Base-by-base conservation (phyloP, 2,329 filamentous ascomycete genomes). In the Lachnellula cervina region DNA sequence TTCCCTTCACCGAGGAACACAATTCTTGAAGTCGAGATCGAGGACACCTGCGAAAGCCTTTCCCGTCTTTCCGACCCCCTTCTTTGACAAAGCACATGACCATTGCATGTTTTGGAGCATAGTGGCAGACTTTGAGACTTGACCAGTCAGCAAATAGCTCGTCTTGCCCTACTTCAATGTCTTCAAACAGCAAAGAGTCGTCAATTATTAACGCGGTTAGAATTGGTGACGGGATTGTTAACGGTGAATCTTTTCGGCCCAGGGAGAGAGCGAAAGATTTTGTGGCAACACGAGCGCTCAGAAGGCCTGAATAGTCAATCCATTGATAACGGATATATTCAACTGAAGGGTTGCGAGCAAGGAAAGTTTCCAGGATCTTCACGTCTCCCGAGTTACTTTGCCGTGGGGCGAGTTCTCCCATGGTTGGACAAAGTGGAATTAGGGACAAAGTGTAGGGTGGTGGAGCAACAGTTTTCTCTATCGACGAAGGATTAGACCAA, bases 281-380 rank as follows among this genome's bases (percentile, higher is more conserved):
- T 0, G 89, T 88, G 1, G 92, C 71, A 58, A 89, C 80, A 4
- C 88, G 81, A 60, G 81, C 79, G 16, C 86, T 79, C 0, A 85
- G 68, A 6, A 80, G 86, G 1, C 82, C 82, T 14, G 87, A 88
- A 69, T 87, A 86, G 70, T 94, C 89, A 19, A 87, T 75, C 84
- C 88, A 93, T 69, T 87, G 85, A 16, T 92, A 74, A 57, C 88
- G 84, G 19, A 94, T 71, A 64, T 85, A 91, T 58, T 84, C 80
- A 5, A 85, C 72, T 0, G 73, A 68, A 0, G 77, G 70, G 49
- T 84, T 77, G 17, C 72, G 68, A 14, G 71, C 67, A 11, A 83
- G 69, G 62, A 86, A 83, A 8, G 38, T 42, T 11, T 42, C 38
- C 5, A 42, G 38, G 16, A 42, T 42, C 16, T 42, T 42, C 16